These are phyloP conservation scores for Solanum habrochaites DNA, from an alignment of 257 asterid species.

Conservation along the genomic window DNA sequence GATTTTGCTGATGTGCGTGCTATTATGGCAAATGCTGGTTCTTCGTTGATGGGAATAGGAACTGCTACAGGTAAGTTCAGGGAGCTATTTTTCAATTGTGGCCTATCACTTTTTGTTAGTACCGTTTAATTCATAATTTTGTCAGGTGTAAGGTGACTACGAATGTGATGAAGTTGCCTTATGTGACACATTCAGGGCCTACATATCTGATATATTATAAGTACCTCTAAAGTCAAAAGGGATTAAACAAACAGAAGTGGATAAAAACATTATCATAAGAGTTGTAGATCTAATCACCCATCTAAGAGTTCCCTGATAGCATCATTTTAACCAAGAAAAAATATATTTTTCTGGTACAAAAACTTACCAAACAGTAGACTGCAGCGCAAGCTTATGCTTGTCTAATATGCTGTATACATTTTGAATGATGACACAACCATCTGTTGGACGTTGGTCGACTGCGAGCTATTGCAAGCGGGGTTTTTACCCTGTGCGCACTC, in stretches of 20 bases:
- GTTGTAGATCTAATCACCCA: neutral
- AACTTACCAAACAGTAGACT: neutral
- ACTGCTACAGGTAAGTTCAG: conserved; percentile 70
- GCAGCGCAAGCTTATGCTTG: neutral
- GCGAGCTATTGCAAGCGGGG: neutral
- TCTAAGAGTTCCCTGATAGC: neutral
- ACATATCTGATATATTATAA: neutral
- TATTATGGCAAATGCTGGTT: conserved; percentile 92
- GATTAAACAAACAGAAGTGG: neutral
- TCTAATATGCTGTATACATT: neutral
- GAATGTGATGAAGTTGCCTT: neutral
- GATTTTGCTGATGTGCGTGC: conserved; percentile 29
- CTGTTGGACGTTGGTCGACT: neutral
- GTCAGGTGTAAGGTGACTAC: neutral
- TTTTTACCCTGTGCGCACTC: neutral
- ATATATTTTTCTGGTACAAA: neutral
- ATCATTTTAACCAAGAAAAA: neutral
- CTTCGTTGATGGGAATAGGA: conserved; percentile 94
- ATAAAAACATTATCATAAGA: neutral
- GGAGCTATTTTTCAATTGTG: neutral
- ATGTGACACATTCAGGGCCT: neutral
- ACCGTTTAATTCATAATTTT: neutral
- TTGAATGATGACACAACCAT: neutral
- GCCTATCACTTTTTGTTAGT: neutral
- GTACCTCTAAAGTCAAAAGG: neutral